phyloP scores from a whole-genome alignment of 768 basidiomycete genomes.

The Mycena galericulata region DNA sequence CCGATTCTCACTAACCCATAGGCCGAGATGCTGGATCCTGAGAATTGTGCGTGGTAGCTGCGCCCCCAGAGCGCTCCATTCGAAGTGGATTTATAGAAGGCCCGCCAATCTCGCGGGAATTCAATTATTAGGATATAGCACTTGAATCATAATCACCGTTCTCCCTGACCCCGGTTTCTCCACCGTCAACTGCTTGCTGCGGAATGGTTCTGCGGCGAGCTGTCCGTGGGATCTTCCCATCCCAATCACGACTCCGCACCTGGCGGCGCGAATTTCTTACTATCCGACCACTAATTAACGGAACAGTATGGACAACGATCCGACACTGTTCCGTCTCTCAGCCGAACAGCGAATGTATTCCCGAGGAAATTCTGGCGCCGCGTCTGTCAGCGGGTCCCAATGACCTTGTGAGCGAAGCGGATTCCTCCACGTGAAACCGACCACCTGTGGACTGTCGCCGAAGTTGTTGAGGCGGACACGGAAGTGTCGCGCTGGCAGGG shows the following conservation, averaged over 20 bases:
- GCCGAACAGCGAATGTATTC: too few species aligned
- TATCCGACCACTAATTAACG: too few species aligned
- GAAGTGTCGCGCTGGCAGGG: background rate
- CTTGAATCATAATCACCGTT: too few species aligned
- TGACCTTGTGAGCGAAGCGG: background rate
- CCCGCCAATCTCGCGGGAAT: conserved; percentile 2
- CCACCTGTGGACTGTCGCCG: background rate
- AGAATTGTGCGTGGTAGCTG: conserved; percentile 21
- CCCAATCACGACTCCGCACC: background rate
- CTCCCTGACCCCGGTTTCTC: too few species aligned
- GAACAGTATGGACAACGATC: too few species aligned
- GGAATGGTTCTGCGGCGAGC: too few species aligned
- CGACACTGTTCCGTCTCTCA: too few species aligned
- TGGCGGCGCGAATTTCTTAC: too few species aligned
- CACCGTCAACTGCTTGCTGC: too few species aligned
- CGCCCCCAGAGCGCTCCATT: background rate
- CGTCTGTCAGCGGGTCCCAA: background rate
- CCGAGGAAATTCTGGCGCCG: too few species aligned
- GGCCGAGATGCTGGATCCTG: conserved; percentile 18
- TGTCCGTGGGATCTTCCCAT: too few species aligned
- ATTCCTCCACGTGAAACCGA: background rate
- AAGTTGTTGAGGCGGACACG: conserved; percentile 7
- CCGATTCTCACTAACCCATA: background rate
- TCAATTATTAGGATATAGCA: too few species aligned
- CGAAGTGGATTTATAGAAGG: background rate